Base-by-base conservation (phyloP, 2,329 filamentous ascomycete genomes). In the Gliomastix tumulicola region DNA sequence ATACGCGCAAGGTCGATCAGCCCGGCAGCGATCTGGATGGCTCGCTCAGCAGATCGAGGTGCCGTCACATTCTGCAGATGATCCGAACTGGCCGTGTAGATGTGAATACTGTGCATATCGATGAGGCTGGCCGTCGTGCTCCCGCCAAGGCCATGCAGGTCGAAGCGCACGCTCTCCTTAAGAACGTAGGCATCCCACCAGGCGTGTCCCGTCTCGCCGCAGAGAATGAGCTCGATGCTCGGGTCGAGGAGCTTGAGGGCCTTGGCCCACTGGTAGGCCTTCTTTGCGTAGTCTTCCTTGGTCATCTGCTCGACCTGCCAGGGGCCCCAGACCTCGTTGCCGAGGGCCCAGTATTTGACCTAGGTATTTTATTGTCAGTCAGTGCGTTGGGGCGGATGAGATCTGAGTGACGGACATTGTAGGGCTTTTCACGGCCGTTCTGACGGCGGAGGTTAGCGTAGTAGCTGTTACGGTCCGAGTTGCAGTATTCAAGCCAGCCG, bases 401-500 rank as follows among this genome's bases (percentile, higher is more conserved):
- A n/a, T n/a, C n/a, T 10, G 9, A 22, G 32, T 7, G 11, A 35
- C 40, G 15, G 37, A 54, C 57, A 40, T 81, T 80, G 60, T 90
- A 90, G 6, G 86, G 86, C 60, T 88, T 75, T 38, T 81, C 69
- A 20, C 76, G 79, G 9, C 86, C 86, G 59, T 92, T 82, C 49
- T 81, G 71, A 10, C 86, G 74, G 21, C 86, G 78, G 34, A 89
- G 67, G 53, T 90, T 89, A 43, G 86, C 86, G 55, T 88, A 92
- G 66, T 90, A 74, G 10, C 83, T 89, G 57, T 89, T 74, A 37
- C 72, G 68, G 15, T 72, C 76, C 4, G 79, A 80, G 62, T 92
- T 92, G 66, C 86, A 92, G 65, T 92, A 92, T 54, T 92, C 86
- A 17, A 92, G 67, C 86, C 86, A 92, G 10, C 71, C 84, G 21